Base-by-base conservation (phyloP, 2,329 filamentous ascomycete species). In the Verticillium tricorpus region DNA sequence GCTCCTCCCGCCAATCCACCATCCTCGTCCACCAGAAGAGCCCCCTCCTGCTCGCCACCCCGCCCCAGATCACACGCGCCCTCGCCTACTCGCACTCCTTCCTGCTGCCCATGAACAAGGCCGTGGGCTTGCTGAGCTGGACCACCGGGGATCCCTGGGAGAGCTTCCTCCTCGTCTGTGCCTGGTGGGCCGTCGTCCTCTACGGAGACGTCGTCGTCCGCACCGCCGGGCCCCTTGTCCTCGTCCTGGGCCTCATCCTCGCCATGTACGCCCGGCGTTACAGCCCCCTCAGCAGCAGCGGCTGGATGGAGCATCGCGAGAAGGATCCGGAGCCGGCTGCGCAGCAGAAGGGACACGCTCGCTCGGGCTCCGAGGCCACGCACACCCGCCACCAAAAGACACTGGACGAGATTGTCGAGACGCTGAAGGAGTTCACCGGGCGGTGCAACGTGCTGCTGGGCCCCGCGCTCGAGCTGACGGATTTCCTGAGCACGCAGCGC, bases 1-100 rank as follows among this genome's bases (percentile, higher is more conserved):
- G 82, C 62, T 80, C 84, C 35, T 82, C 85, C 55, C 90, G 94
- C 65, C 88, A 92, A 56, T 96, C 92, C 19, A 96, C 92, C 62
- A 93, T 99, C 68, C 87, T 98, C 68, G 93, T 99, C 22, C 93
- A 98, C 76, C 94, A 97, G 75, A 99, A 98, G 78, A 97, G 92
- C 17, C 95, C 95, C 12, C 78, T 99, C 56, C 84, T 99, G 19
- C 89, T 96, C 63, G 93, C 94, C 17, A 99, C 95, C 11, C 95
- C 95, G 54, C 95, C 95, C 1, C 92, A 97, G 72, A 89, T 99
- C 73, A 99, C 95, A 2, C 87, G 95, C 68, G 93, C 94, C 15
- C 83, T 99, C 63, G 94, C 94, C 66, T 97, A 98, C 74, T 97
- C 93, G 66, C 94, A 99, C 73, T 93, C 95, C 0, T 98, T 97